phyloP scores from a whole-genome alignment of 257 asterid genomes.

The Rauvolfia tetraphylla region DNA sequence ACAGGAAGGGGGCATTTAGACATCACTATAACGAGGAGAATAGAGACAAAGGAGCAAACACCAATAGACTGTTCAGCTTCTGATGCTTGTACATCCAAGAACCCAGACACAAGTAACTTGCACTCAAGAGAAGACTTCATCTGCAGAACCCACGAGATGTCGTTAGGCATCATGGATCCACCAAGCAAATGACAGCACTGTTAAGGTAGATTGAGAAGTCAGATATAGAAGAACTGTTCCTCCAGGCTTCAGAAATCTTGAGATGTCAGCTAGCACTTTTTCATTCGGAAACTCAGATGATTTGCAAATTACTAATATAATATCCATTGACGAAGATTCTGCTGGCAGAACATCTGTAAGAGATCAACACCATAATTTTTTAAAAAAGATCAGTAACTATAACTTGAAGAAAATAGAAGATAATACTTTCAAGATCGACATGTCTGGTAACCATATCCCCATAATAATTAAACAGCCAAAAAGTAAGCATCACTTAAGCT shows the following conservation, averaged over 20 bases:
- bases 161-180: not conserved
- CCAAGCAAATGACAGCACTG: not conserved
- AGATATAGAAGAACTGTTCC: constrained; percentile 51
- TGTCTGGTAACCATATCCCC: not conserved
- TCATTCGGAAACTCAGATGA: constrained; percentile 54
- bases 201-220: constrained; percentile 36
- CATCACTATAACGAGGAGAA: not conserved
- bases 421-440: no score
- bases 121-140: constrained; percentile 57
- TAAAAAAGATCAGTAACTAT: not conserved
- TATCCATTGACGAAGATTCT: constrained; percentile 57
- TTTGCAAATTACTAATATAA: constrained; percentile 42
- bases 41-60: constrained; percentile 37
- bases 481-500: not conserved
- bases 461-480: not conserved
- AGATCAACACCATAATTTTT: not conserved
- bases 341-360: constrained; percentile 48
- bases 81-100: constrained; percentile 55
- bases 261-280: constrained; percentile 46
- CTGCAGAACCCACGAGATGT: constrained; percentile 38
- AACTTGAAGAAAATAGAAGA: not conserved
- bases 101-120: constrained; percentile 71
- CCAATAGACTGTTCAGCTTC: constrained; percentile 45
- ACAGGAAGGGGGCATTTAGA: not conserved
- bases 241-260: constrained; percentile 65